Evolutionary conservation across 2,329 filamentous ascomycete species (phyloP).

Genomic region (Cladosporium colombiae): DNA sequence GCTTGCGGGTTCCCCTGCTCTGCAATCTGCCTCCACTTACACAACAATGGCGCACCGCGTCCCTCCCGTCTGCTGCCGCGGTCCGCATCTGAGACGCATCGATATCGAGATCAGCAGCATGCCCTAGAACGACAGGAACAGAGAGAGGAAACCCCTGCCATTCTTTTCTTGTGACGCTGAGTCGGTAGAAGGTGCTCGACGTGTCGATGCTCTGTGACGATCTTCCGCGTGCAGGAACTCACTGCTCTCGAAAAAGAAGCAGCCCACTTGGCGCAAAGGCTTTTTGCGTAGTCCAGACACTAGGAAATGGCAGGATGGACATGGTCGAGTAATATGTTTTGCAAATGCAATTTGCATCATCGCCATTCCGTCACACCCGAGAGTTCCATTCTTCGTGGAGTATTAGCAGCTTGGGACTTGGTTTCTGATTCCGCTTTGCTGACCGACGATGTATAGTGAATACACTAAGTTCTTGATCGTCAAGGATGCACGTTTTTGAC

Average conservation of each 20-base stretch:
- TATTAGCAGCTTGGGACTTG: background rate
- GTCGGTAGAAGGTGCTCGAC: constrained; percentile 1
- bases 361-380: background rate
- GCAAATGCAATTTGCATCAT: background rate
- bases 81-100: background rate
- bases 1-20: background rate
- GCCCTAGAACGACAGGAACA: background rate
- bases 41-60: background rate
- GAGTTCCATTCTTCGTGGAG: background rate
- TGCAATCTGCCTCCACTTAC: constrained; percentile 4
- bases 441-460: background rate
- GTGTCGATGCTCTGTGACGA: background rate
- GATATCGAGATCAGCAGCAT: background rate
- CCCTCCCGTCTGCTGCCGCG: constrained; percentile 2
- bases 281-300: constrained; percentile 1
- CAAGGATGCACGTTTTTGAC: background rate
- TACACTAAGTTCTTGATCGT: background rate
- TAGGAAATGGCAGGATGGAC: constrained; percentile 10
- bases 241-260: constrained; percentile 15
- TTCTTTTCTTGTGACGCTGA: background rate
- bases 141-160: background rate
- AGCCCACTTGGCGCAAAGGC: constrained; percentile 14
- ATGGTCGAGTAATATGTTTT: background rate
- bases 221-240: constrained; percentile 12
- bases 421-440: background rate